Evolutionary conservation across 306 rosid genomes (phyloP).

Genomic region (Pyrus pyrifolia): DNA sequence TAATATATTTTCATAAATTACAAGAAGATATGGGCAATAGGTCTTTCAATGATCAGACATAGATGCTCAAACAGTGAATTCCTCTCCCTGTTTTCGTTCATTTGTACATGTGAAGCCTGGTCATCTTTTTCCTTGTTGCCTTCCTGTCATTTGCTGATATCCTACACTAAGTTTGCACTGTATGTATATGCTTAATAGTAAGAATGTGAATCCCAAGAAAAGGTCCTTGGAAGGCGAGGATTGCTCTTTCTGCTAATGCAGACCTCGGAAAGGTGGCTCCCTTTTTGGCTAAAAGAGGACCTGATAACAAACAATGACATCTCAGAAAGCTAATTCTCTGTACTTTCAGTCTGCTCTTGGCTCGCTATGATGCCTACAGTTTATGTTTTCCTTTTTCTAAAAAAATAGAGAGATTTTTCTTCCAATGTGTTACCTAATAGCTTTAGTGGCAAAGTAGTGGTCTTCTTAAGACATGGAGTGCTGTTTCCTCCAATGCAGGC

Average conservation of each 20-base stretch:
- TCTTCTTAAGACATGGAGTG: too few species aligned
- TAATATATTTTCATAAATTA: neutral
- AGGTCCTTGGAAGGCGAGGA: neutral
- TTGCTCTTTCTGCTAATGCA: neutral
- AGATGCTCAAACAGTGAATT: neutral
- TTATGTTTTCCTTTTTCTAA: too few species aligned
- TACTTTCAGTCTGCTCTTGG: too few species aligned
- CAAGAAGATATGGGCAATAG: neutral
- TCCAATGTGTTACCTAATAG: too few species aligned
- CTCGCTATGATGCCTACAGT: too few species aligned
- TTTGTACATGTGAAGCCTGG: neutral
- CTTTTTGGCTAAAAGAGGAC: neutral
- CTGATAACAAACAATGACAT: too few species aligned
- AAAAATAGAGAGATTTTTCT: too few species aligned
- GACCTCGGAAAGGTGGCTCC: neutral
- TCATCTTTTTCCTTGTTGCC: too few species aligned
- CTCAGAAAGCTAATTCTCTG: too few species aligned
- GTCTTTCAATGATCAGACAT: neutral
- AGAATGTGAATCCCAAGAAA: neutral
- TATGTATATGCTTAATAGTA: neutral
- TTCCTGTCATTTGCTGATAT: neutral
- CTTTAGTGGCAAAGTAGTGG: too few species aligned
- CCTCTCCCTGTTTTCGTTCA: neutral
- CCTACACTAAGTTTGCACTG: neutral
- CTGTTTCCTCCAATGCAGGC: too few species aligned